phyloP scores from a whole-genome alignment of 164 flowering plant genomes.

The Pachysandra terminalis region DNA sequence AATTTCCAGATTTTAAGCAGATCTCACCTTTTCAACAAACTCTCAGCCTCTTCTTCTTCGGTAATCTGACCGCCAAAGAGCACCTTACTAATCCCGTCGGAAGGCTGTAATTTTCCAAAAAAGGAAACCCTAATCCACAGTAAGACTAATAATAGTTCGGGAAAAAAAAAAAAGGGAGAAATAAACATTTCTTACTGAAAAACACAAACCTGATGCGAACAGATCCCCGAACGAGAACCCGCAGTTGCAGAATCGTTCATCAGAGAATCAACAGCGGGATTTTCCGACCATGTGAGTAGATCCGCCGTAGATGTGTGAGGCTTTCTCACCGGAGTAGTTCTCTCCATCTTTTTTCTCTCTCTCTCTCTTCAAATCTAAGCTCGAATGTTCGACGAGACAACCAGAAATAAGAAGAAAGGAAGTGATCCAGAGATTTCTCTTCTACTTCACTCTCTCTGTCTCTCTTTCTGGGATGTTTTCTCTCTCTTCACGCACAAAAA shows the following conservation, averaged over 20 bases:
- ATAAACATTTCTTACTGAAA: constrained; percentile 2
- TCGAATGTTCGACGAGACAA: background rate
- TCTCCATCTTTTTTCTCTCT: constrained; percentile 69
- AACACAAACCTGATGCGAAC: constrained; percentile 54
- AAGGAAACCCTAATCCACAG: constrained; percentile 5
- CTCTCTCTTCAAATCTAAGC: background rate
- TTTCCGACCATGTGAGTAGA: constrained; percentile 92
- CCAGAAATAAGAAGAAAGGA: background rate
- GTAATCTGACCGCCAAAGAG: constrained; percentile 94
- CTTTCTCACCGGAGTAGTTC: constrained; percentile 77
- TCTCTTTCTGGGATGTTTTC: background rate
- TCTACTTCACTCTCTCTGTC: background rate
- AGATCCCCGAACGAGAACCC: constrained; percentile 46
- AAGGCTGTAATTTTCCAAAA: constrained; percentile 54
- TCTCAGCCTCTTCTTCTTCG: constrained; percentile 75
- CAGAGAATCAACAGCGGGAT: constrained; percentile 42
- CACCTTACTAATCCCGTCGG: constrained; percentile 87
- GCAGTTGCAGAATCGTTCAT: constrained; percentile 23
- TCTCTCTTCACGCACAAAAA: constrained; percentile 19
- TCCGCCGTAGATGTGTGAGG: constrained; percentile 94
- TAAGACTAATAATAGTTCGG: background rate
- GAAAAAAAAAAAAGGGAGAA: too few species aligned
- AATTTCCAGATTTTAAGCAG: constrained; percentile 24
- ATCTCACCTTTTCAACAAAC: constrained; percentile 80
- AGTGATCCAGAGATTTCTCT: background rate